Base-by-base conservation (phyloP, 1,139 yeast genomes). In the Magnusiomyces tetraspermus region DNA sequence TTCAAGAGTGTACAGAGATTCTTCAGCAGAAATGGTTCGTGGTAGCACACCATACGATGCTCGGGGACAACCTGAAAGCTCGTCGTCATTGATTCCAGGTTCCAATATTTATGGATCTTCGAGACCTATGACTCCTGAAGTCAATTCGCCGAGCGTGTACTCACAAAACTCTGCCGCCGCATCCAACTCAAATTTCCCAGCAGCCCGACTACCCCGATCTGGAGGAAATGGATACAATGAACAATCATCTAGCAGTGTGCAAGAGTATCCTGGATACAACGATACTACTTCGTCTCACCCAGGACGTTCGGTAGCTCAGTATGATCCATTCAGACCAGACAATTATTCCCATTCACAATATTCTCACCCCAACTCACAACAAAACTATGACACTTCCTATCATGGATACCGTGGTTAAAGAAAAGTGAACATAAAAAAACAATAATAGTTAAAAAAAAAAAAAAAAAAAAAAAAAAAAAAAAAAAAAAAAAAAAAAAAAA, bases 141-240 rank as follows among this genome's bases (percentile, higher is more conserved):
- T n/a, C n/a, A 36, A 17, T 17, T 36, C 19, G 6, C 15, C 40
- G 6, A 36, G 40, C 15, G 17, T n/a, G 6, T 36, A 36, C 17
- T 19, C 23, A 40, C 17, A 13, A n/a, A n/a, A n/a, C 21, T 15
- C 41, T 8, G 17, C n/a, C 8, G 10, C 21, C 17, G n/a, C 41
- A 26, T 24, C 28, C 48, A 24, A 21, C 22, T 36, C 51, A 13
- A 19, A n/a, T 13, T 38, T 36, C 30, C 46, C 45, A n/a, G 24
- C 45, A 50, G 22, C 41, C 21, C 17, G 43, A 21, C 26, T 46
- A 15, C 43, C 43, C 17, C 23, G 43, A 26, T 46, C 46, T 21
- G 30, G 52, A 21, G 23, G 11, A 6, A 8, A 6, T 28, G 33
- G 11, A 6, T 8, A 8, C 33, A 28, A 28, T 28, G n/a, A n/a